Evolutionary conservation across 306 rosid genomes (phyloP).

Genomic region (Ziziphus jujuba): DNA sequence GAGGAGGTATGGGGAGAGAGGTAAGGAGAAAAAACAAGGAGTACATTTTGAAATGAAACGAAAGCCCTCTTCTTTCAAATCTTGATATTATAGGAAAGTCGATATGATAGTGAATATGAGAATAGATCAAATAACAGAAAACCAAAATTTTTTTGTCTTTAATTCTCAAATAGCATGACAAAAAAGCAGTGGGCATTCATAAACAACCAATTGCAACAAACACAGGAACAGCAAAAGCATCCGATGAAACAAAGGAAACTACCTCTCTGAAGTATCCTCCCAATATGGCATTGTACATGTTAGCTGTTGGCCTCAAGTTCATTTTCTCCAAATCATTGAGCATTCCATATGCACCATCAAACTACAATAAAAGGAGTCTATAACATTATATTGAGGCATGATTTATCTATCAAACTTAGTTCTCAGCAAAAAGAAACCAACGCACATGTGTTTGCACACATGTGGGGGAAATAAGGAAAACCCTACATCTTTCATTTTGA

Average conservation of each 20-base stretch:
- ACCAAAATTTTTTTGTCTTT: background rate
- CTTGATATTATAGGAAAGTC: background rate
- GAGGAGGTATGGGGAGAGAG: background rate
- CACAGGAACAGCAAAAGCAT: background rate
- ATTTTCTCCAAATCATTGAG: constrained; percentile 49
- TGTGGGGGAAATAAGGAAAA: constrained; percentile 1
- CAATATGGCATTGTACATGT: constrained; percentile 83
- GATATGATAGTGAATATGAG: background rate
- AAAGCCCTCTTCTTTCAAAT: background rate
- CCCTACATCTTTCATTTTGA: constrained; percentile 79
- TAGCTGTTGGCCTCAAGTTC: constrained; percentile 43
- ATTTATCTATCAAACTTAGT: constrained; percentile 13
- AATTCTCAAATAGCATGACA: background rate
- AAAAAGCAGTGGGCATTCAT: background rate
- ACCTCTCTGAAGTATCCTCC: constrained; percentile 93
- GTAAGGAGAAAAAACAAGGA: background rate
- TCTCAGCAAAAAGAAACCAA: constrained; percentile 18
- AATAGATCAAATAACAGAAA: background rate
- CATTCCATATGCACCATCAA: constrained; percentile 61
- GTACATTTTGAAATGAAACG: too few relatives aligned
- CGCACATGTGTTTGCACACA: constrained; percentile 14
- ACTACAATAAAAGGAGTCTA: constrained; percentile 47
- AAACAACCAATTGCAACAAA: background rate
- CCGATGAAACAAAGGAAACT: constrained; percentile 28
- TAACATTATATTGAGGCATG: constrained; percentile 12